Conservation (phyloP, 306 rosid genomes). For the Geum urbanum region DNA sequence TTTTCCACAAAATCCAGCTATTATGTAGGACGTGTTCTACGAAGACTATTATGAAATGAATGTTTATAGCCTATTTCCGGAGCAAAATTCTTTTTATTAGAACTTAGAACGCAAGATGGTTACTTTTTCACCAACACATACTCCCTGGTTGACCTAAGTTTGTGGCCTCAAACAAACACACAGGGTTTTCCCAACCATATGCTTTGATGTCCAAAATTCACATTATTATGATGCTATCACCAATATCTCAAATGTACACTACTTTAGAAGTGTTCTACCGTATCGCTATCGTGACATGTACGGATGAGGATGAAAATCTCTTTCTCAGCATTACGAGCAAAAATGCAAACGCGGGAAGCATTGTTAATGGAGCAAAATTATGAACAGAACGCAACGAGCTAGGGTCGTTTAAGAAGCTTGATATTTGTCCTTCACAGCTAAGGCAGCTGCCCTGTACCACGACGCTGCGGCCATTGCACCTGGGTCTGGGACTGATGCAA, state of each 20-base stretch:
- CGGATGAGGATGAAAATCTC: constrained; percentile 21
- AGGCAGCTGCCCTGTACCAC: constrained; percentile 90
- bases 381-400: constrained; percentile 27
- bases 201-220: background rate
- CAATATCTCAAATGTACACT: background rate
- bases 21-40: too few species aligned
- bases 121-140: too few species aligned
- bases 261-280: background rate
- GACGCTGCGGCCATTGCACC: constrained; percentile 95
- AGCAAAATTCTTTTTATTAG: too few species aligned
- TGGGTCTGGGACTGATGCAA: constrained; percentile 81
- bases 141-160: too few species aligned
- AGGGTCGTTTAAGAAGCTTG: constrained; percentile 30
- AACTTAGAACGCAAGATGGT: too few species aligned
- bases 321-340: constrained; percentile 67
- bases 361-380: constrained; percentile 31
- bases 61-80: too few species aligned
- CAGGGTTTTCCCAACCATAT: background rate
- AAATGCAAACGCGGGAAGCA: constrained; percentile 74
- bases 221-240: too few species aligned
- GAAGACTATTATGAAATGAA: too few species aligned
- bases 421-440: constrained; percentile 47
- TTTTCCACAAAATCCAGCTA: too few species aligned
- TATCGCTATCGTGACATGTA: constrained; percentile 10
- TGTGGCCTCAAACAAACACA: background rate